Conservation (phyloP, 192 early-diverging fungal species). For the Coemansia pectinata region DNA sequence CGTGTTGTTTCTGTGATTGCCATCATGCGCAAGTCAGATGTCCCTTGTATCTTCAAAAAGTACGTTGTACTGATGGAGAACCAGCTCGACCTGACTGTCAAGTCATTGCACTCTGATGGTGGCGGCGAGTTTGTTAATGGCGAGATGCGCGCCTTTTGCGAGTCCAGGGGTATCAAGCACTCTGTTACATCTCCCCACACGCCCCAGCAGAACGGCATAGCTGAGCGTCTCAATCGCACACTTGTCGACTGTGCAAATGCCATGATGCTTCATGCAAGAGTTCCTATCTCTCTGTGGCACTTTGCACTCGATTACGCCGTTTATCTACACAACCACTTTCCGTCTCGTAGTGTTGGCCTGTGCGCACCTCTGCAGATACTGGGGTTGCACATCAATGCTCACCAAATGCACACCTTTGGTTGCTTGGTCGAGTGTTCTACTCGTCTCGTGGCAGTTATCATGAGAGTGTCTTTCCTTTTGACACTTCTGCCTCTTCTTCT, state of each 20-base stretch:
- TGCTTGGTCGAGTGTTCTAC: neutral
- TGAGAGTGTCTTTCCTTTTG: neutral
- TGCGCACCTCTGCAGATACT: neutral
- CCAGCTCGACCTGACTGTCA: conserved; percentile 6
- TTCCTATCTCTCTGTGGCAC: neutral
- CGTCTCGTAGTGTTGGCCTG: neutral
- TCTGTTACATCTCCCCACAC: conserved; percentile 2
- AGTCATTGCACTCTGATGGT: conserved; percentile 11
- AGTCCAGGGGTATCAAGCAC: conserved; percentile 1
- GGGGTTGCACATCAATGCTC: neutral
- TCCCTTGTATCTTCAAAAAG: neutral
- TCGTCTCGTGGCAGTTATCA: neutral
- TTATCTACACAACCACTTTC: neutral
- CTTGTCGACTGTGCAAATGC: neutral
- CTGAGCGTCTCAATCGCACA: conserved; percentile 8
- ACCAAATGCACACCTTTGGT: neutral
- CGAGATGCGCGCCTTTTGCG: neutral
- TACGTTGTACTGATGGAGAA: conserved; percentile 4
- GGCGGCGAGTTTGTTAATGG: conserved; percentile 15
- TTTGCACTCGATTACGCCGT: neutral
- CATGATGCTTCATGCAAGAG: neutral
- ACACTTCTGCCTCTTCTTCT: neutral
- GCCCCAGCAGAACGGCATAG: conserved; percentile 12
- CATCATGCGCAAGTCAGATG: conserved; percentile 1
- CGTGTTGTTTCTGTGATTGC: neutral